A percentile compares a stretch with the other conserved stretches of the same genome.
Conservation (phyloP, 2,329 filamentous ascomycete genomes). For the Pseudogymnoascus destructans region DNA sequence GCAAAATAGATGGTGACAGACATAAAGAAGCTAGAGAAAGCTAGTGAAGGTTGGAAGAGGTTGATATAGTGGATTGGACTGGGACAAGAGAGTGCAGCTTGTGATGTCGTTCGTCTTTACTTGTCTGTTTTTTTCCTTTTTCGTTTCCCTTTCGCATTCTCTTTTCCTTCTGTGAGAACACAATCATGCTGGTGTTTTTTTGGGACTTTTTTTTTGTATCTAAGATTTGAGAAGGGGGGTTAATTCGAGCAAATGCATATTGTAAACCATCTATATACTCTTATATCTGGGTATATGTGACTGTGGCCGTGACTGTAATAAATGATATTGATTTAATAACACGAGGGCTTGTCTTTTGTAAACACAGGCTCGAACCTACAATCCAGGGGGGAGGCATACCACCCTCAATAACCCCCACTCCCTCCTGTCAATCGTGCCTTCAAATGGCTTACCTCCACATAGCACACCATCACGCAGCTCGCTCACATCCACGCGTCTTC, state of each 20-base stretch:
- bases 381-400: too few relatives aligned
- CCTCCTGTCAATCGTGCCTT: too few relatives aligned
- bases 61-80: background rate
- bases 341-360: too few relatives aligned
- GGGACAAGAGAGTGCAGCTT: background rate
- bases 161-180: background rate
- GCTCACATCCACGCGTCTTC: too few relatives aligned
- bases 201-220: background rate
- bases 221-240: constrained; percentile 3
- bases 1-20: constrained; percentile 44
- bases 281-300: background rate
- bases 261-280: background rate
- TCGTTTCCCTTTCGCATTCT: background rate
- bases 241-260: constrained; percentile 3
- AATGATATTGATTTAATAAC: too few relatives aligned
- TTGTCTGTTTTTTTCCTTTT: background rate
- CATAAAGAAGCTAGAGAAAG: background rate
- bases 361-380: too few relatives aligned
- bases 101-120: background rate
- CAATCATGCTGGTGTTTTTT: background rate
- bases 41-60: background rate
- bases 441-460: too few relatives aligned
- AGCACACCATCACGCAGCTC: too few relatives aligned
- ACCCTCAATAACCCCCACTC: too few relatives aligned
- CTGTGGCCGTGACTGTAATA: background rate